phyloP scores from a whole-genome alignment of 2,329 filamentous ascomycete genomes.

The Coniochaeta ligniaria region DNA sequence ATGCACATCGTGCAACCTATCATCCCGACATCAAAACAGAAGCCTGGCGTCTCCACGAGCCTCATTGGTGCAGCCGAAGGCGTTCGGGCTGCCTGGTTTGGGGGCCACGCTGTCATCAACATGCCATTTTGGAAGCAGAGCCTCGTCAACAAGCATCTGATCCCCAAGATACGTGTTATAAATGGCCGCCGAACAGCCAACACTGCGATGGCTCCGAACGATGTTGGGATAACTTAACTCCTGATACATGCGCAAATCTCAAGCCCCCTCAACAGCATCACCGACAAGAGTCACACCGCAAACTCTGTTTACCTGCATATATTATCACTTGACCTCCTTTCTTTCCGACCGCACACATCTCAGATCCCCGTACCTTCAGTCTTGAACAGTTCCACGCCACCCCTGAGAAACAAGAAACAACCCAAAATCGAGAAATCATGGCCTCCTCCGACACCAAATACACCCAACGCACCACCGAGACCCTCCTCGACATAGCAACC shows the following conservation, averaged over 20 bases:
- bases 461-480: conserved; percentile 2
- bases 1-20: background rate
- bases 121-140: background rate
- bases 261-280: too few species aligned
- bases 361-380: too few species aligned
- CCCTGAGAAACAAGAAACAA: background rate
- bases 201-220: too few species aligned
- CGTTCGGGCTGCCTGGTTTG: background rate
- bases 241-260: too few species aligned
- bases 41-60: background rate
- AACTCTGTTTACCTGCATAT: too few species aligned
- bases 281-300: too few species aligned
- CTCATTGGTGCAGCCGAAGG: background rate
- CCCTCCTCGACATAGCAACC: conserved; percentile 7
- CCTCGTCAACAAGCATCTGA: background rate
- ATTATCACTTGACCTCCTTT: too few species aligned
- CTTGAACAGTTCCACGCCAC: background rate
- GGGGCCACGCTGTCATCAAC: background rate
- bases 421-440: background rate
- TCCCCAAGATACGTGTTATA: too few species aligned
- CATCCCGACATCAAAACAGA: background rate
- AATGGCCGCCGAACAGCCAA: too few species aligned
- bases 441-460: background rate
- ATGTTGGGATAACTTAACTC: too few species aligned
- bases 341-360: too few species aligned